phyloP scores from a whole-genome alignment of 768 basidiomycete species.

The Chalciporus pseudorubinellus region DNA sequence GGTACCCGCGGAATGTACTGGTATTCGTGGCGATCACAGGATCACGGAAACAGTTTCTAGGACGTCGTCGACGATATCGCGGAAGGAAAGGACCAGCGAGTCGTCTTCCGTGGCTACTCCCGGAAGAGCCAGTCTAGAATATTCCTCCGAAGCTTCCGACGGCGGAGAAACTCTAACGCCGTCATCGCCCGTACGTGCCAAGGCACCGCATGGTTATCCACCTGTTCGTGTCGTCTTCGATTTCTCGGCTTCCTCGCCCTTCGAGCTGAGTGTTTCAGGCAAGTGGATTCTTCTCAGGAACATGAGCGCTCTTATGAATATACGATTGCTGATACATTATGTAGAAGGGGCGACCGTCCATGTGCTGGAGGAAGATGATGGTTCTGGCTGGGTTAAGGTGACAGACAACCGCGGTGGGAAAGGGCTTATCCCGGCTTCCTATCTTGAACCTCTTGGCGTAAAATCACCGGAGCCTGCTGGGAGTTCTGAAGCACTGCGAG shows the following conservation, averaged over 20 bases:
- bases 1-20: constrained; percentile 71
- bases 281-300: constrained; percentile 19
- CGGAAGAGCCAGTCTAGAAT: constrained; percentile 1
- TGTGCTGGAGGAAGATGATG: constrained; percentile 78
- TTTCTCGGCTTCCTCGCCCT: constrained; percentile 71
- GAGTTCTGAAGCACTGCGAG: constrained; percentile 26
- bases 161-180: constrained; percentile 40
- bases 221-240: constrained; percentile 69
- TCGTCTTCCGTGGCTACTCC: constrained; percentile 6
- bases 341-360: constrained; percentile 63
- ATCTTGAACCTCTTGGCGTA: constrained; percentile 48
- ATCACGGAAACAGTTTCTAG: constrained; percentile 28
- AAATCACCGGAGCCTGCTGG: constrained; percentile 13
- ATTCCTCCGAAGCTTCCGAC: constrained; percentile 9
- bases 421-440: constrained; percentile 85
- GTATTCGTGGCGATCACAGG: constrained; percentile 27
- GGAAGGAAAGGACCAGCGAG: constrained; percentile 27
- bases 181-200: constrained; percentile 54
- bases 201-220: constrained; percentile 40
- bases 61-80: constrained; percentile 34
- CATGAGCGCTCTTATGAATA: constrained; percentile 6
- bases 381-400: constrained; percentile 86
- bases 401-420: constrained; percentile 51
- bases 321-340: constrained; percentile 12
- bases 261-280: constrained; percentile 72